A percentile compares a stretch with the other conserved stretches of the same genome.
These are phyloP conservation scores for Globisporangium yorkense DNA, from an alignment of 352 stramenopile species.

Conservation along the genomic window DNA sequence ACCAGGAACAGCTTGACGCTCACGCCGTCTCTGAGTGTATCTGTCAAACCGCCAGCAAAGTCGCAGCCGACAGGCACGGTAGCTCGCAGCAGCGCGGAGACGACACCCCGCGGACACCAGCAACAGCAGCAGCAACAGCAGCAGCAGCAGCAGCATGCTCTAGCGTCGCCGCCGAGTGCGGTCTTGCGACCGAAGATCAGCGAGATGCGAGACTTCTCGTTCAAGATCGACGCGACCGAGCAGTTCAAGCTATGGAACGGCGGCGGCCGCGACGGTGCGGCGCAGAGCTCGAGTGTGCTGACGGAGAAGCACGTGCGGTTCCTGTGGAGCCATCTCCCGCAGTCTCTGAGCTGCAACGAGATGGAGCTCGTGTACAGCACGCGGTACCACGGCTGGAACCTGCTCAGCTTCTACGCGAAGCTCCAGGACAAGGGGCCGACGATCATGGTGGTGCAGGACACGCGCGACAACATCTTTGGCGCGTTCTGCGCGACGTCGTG, in stretches of 20 bases:
- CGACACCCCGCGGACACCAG: not conserved
- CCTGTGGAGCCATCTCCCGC: slow-evolving; percentile 49
- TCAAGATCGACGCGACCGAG: slow-evolving; percentile 41
- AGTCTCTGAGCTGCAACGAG: slow-evolving; percentile 59
- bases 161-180: not conserved
- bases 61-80: not conserved
- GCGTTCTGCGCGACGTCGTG: slow-evolving; percentile 68
- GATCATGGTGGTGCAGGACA: slow-evolving; percentile 62
- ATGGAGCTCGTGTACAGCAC: slow-evolving; percentile 68
- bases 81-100: not conserved
- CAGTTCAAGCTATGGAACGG: slow-evolving; percentile 43
- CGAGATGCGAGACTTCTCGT: slow-evolving; percentile 40
- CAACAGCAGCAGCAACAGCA: not conserved
- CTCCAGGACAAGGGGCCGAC: slow-evolving; percentile 60
- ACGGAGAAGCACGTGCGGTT: slow-evolving; percentile 69
- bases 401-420: slow-evolving; percentile 56
- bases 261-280: slow-evolving; percentile 11
- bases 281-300: slow-evolving; percentile 45
- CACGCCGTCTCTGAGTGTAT: not conserved
- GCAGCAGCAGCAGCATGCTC: slow-evolving; percentile 2
- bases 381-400: slow-evolving; percentile 60
- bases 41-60: not conserved
- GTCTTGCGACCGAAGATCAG: slow-evolving; percentile 1
- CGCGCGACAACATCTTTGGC: slow-evolving; percentile 64
- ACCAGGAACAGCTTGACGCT: slow-evolving; percentile 1